Conservation (phyloP, 2,329 filamentous ascomycete species). For the Biscogniauxia mediterranea region DNA sequence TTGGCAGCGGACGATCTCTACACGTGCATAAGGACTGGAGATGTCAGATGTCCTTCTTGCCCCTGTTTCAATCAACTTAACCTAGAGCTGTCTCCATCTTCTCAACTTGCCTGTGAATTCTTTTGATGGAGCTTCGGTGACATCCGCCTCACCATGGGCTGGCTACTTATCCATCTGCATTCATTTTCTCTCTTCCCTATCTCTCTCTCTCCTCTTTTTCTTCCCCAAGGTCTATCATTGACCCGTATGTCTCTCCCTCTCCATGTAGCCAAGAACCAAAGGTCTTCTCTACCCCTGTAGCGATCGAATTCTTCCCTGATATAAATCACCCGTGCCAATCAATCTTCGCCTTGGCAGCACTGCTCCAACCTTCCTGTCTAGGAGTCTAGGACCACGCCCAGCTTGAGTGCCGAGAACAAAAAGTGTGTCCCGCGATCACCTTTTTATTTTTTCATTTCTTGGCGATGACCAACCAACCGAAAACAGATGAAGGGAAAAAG, state of each 20-base stretch:
- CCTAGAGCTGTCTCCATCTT: no score
- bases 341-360: slow-evolving; percentile 17
- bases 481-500: not conserved
- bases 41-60: no score
- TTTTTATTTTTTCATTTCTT: not conserved
- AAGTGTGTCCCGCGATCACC: slow-evolving; percentile 1
- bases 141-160: not conserved
- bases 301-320: slow-evolving; percentile 5
- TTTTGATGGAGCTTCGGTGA: no score
- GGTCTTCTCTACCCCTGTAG: slow-evolving; percentile 9
- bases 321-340: slow-evolving; percentile 13
- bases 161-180: no score
- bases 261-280: slow-evolving; percentile 11
- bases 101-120: no score
- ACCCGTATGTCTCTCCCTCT: not conserved
- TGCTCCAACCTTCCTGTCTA: slow-evolving; percentile 25
- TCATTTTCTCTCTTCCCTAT: not conserved
- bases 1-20: no score
- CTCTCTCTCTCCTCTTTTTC: not conserved
- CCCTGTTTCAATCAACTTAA: no score
- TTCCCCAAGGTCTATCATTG: not conserved
- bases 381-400: slow-evolving; percentile 2
- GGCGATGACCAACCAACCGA: not conserved
- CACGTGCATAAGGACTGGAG: no score
- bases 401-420: slow-evolving; percentile 13